Conservation (phyloP, 805 yeast genomes). For the Candida bentonensis region DNA sequence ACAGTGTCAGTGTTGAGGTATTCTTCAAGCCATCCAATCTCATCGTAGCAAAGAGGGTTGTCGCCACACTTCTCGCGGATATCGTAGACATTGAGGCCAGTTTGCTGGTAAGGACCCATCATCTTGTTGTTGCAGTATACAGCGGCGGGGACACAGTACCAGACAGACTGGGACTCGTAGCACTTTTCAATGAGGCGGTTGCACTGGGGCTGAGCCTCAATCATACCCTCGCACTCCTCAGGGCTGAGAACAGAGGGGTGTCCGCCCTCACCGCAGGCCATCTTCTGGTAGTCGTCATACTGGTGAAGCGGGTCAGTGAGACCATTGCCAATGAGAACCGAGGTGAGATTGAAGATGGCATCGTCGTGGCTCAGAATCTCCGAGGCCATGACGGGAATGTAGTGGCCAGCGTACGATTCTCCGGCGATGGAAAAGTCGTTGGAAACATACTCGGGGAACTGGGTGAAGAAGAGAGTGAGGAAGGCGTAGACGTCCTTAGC, state of each 20-base stretch:
- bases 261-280: slow-evolving; percentile 90
- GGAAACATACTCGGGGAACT: slow-evolving; percentile 57
- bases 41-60: slow-evolving; percentile 36
- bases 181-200: slow-evolving; percentile 53
- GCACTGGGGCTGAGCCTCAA: slow-evolving; percentile 32
- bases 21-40: slow-evolving; percentile 46
- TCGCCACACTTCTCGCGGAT: slow-evolving; percentile 51
- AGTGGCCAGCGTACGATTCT: slow-evolving; percentile 89
- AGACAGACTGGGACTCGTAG: slow-evolving; percentile 53
- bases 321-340: slow-evolving; percentile 87
- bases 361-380: slow-evolving; percentile 34
- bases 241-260: slow-evolving; percentile 51
- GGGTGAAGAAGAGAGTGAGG: slow-evolving; percentile 66
- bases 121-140: slow-evolving; percentile 66
- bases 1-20: slow-evolving; percentile 58
- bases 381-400: slow-evolving; percentile 68
- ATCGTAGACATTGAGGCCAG: slow-evolving; percentile 82
- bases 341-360: slow-evolving; percentile 49
- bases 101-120: slow-evolving; percentile 59
- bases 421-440: slow-evolving; percentile 74
- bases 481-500: slow-evolving; percentile 80
- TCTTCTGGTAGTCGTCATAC: slow-evolving; percentile 68
- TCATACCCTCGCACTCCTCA: slow-evolving; percentile 57
- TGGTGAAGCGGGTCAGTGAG: slow-evolving; percentile 75
- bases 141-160: slow-evolving; percentile 77